Base-by-base conservation (phyloP, 2,329 filamentous ascomycete species). In the Samsoniella hepiali region DNA sequence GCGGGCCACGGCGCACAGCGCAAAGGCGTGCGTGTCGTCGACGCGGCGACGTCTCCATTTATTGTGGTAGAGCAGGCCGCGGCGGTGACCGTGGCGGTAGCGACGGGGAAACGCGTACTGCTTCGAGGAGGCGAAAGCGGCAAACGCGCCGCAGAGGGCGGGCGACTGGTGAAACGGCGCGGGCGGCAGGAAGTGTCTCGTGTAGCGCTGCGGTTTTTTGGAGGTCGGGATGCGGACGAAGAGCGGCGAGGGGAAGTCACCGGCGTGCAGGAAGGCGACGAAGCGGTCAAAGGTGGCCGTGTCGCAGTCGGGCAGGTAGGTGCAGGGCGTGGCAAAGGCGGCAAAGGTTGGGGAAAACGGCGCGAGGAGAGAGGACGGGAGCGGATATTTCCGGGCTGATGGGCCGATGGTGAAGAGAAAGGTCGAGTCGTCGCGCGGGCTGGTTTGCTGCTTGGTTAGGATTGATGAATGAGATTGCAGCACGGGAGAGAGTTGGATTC, bases 221-320 rank as follows among this genome's bases (percentile, higher is more conserved):
- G 7, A 1, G 27, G 10, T 2, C 13, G 38, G 22, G 27, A 57
- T 15, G 38, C 27, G 11, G 13, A 32, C 22, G 40, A 57, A 57
- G 38, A 57, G 54, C 4, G 54, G 54, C 38, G 54, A 57, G 38
- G 54, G 22, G 7, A 57, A 66, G 49, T 66, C 65, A 42, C 65
- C 54, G 29, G 58, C 58, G 63, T 65, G 65, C n/a, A 62, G 63
- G 50, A 51, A 66, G 51, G 64, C 63, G 54, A 65, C 51, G 63
- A 65, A 66, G 54, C 44, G 63, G 34, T 62, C 34, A 40, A 55
- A 55, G n/a, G 51, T 56, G 44, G 63, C 22, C 11, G 61, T 40
- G 29, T 66, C 63, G 42, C 51, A 55, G 51, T 55, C 51, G 34
- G 51, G 51, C 9, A 55, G 51, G n/a, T 38, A 63, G 38, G 55